Evolutionary conservation across 352 stramenopile genomes (phyloP).

Genomic region (Phytophthora hybrid): DNA sequence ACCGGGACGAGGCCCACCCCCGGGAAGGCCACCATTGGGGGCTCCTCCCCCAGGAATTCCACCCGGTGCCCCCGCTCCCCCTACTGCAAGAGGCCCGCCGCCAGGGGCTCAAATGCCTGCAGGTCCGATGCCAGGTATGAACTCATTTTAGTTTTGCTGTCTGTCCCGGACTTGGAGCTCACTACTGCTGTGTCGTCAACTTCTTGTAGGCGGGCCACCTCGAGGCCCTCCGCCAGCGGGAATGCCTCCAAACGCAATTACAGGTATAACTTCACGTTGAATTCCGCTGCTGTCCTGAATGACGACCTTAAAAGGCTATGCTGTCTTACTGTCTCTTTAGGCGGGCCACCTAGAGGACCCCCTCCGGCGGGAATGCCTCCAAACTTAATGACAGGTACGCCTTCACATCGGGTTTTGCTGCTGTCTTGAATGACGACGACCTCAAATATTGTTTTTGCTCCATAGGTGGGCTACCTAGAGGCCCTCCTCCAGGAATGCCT

Average conservation of each 20-base stretch:
- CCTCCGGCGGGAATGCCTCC: constrained; percentile 36
- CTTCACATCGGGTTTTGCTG: not conserved
- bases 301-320: not conserved
- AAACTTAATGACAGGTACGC: constrained; percentile 22
- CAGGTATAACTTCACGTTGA: not conserved
- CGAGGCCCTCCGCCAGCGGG: constrained; percentile 36
- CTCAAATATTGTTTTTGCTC: not conserved
- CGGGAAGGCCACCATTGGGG: constrained; percentile 31
- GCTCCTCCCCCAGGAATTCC: constrained; percentile 27
- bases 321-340: not conserved
- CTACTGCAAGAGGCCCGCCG: constrained; percentile 39
- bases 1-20: constrained; percentile 23
- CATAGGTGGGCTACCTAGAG: constrained; percentile 27
- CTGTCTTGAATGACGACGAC: not conserved
- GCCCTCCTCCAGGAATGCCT: constrained; percentile 3
- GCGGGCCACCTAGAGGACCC: constrained; percentile 41
- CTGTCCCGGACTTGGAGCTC: not conserved
- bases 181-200: not conserved
- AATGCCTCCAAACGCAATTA: constrained; percentile 13
- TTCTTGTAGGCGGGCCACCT: constrained; percentile 16
- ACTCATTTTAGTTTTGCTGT: not conserved
- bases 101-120: constrained; percentile 33
- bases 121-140: not conserved
- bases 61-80: constrained; percentile 21
- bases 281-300: not conserved